Evolutionary conservation across 495 filamentous ascomycete species (phyloP), one percentile per base, ranked within the genome.

Genomic region (Penicillium ochrochloron): DNA sequence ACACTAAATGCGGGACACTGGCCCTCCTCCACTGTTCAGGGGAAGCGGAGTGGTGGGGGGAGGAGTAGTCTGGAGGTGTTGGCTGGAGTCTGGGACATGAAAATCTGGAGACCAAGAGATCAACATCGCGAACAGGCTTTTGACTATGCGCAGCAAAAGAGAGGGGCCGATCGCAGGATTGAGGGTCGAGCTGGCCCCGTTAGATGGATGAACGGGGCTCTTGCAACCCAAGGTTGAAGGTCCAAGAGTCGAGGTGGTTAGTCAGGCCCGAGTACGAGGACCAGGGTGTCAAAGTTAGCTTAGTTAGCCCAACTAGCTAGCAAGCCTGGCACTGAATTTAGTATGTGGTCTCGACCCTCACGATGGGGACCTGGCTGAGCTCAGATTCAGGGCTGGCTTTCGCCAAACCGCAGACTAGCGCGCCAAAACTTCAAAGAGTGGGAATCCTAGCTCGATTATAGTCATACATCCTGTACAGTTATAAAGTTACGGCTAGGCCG

Each of bases 361-460:
- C 41, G 61, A 57, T 56, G 61, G 27, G 9, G 61, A 50, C 59
- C 33, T 48, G 46, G 44, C 51, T 42, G 21, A 29, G 33, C 17
- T 31, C 57, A 41, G 34, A n/a, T 52, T 48, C 35, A 31, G 59
- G 59, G 51, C 64, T 59, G 63, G 66, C 57, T 63, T 68, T 10
- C 52, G 60, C 69, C 63, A 65, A 62, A 64, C 55, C 44, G 19
- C 23, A 62, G 59, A 12, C 48, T 68, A 68, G 66, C 59, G 66
- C 51, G 35, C 19, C 23, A 53, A 27, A 27, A 27, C 25, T 27
- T 27, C 25, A 27, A 56, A 48, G 23, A 21, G 35, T 33, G 52
- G 53, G 53, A 52, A 57, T 41, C 35, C 25, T 41, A 25, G 25
- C 53, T 42, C 57, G 44, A 55, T 63, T 41, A 39, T 3, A 48